Percentiles rank a stretch among this genome's conserved stretches.
phyloP scores from a whole-genome alignment of 768 basidiomycete genomes.

The Suillus sp. region DNA sequence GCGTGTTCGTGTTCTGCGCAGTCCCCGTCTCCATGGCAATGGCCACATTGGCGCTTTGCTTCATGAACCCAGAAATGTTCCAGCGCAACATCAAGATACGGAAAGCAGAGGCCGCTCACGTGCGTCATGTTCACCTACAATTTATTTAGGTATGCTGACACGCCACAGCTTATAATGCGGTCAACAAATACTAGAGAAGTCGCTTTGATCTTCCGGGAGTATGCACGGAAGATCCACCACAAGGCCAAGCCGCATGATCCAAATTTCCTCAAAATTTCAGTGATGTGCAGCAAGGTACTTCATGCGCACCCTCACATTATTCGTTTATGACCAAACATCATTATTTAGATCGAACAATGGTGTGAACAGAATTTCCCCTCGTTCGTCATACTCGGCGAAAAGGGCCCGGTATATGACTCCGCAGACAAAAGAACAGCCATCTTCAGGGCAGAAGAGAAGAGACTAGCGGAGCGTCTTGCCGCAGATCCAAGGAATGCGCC shows the following conservation, averaged over 20 bases:
- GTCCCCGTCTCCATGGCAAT: conserved; percentile 96
- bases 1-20: conserved; percentile 93
- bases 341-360: conserved; percentile 83
- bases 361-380: conserved; percentile 92
- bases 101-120: conserved; percentile 84
- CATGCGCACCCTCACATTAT: conserved; percentile 18
- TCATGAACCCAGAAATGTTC: conserved; percentile 90
- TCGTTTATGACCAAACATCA: conserved; percentile 17
- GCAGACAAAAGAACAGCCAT: conserved; percentile 60
- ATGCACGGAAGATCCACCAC: conserved; percentile 79
- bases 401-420: conserved; percentile 42
- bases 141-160: neutral
- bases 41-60: conserved; percentile 88
- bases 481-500: conserved; percentile 12
- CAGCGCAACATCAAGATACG: conserved; percentile 92
- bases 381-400: conserved; percentile 53
- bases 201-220: conserved; percentile 82
- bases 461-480: conserved; percentile 35
- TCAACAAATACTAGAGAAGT: conserved; percentile 94
- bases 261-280: conserved; percentile 77
- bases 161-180: conserved; percentile 78
- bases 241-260: conserved; percentile 83
- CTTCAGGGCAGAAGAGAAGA: conserved; percentile 45
- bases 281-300: conserved; percentile 79
- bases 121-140: conserved; percentile 38